These are phyloP conservation scores for Plenodomus tracheiphilus DNA, from an alignment of 2,329 filamentous ascomycete genomes.

Conservation along the genomic window DNA sequence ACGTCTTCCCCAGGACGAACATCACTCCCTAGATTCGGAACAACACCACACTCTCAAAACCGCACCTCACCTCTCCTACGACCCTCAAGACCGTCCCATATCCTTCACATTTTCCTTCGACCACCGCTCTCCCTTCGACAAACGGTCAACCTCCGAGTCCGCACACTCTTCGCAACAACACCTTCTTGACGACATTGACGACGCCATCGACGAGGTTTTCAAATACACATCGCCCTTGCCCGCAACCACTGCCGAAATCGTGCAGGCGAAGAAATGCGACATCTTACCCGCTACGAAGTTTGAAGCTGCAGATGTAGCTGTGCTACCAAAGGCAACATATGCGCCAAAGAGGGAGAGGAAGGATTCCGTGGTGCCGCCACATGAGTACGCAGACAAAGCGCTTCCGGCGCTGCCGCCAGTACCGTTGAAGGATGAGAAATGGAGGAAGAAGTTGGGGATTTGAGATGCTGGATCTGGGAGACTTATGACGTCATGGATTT, in stretches of 20 bases:
- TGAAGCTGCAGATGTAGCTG: neutral
- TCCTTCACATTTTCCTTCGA: constrained; percentile 20
- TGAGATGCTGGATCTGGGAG: neutral
- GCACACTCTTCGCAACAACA: constrained; percentile 14
- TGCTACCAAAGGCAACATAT: constrained; percentile 4
- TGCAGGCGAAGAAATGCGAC: neutral
- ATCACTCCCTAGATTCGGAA: neutral
- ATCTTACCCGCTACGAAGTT: constrained; percentile 20
- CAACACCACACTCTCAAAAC: neutral
- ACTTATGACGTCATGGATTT: neutral
- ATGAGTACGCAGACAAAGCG: constrained; percentile 9
- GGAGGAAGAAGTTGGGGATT: neutral
- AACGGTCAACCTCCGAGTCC: constrained; percentile 9
- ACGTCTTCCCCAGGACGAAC: neutral
- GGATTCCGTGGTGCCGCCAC: constrained; percentile 24
- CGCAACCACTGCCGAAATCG: constrained; percentile 12
- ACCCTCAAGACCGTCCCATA: constrained; percentile 16
- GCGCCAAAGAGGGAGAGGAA: constrained; percentile 17
- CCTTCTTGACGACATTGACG: constrained; percentile 27
- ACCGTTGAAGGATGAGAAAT: constrained; percentile 11
- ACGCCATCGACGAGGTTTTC: constrained; percentile 29
- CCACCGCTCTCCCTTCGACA: constrained; percentile 18
- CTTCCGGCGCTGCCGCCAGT: constrained; percentile 17
- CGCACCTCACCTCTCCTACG: constrained; percentile 14
- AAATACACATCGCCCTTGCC: constrained; percentile 15